Base-by-base conservation (phyloP, 345 rosid species). In the Syzygium oleosum region DNA sequence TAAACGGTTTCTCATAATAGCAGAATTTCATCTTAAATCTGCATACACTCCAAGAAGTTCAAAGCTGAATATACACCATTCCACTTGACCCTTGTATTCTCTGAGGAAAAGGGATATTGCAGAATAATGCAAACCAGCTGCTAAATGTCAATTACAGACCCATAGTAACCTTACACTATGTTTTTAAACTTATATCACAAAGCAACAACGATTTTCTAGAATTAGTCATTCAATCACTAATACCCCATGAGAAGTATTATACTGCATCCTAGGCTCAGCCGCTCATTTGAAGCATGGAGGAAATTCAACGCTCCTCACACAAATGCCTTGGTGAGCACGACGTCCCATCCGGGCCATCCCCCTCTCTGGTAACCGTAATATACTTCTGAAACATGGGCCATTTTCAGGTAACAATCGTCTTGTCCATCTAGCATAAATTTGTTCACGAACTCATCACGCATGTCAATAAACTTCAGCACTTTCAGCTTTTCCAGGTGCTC, bases 351-450 rank as follows among this genome's bases (percentile, higher is more conserved):
- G 41, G 41, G 41, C 41, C 41, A 38, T 2, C 90, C 88, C 2
- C 84, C 88, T 54, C 89, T 89, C 90, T 87, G 88, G 88, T 90
- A 86, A 2, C 89, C 90, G 2, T 73, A 85, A 85, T 84, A 85
- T 51, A 91, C 92, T 86, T 91, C 91, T 13, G 92, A 90, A 56
- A 91, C 55, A 51, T 79, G 89, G 12, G 88, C 90, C 12, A 90
- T 87, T 77, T 88, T 90, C 78, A 0, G 49, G 59, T 56, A 90
- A 54, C 52, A 85, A 53, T 88, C 87, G 23, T 85, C 87, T 63
- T 77, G 84, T 29, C n/a, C 86, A 12, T 88, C 87, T 52, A 1
- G 87, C 53, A 2, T 21, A 54, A 89, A 46, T 31, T 86, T 90
- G 87, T 84, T 84, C 83, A 88, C 88, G 2, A 91, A 79, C n/a